phyloP scores from a whole-genome alignment of 768 basidiomycete species.

The Boletus rubroflammeus region DNA sequence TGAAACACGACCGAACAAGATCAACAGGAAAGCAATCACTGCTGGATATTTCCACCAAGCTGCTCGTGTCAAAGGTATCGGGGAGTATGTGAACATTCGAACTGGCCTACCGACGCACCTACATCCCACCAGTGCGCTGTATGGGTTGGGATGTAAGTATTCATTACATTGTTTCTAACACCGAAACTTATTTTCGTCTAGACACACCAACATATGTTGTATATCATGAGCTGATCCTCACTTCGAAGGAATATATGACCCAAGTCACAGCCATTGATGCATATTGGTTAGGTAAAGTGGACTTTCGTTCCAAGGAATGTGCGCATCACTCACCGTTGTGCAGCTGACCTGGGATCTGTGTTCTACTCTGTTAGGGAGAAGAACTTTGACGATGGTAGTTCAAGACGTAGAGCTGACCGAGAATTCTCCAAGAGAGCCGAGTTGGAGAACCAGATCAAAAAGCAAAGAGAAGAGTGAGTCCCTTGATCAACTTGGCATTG shows the following conservation, averaged over 20 bases:
- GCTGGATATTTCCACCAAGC: conserved; percentile 99
- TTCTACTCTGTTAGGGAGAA: conserved; percentile 99
- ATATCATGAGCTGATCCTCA: conserved; percentile 94
- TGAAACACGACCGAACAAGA: not conserved
- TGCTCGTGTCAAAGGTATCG: conserved; percentile 96
- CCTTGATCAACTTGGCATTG: not conserved
- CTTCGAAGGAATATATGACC: conserved; percentile 98
- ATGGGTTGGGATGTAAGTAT: conserved; percentile 87
- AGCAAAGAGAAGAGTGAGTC: conserved; percentile 64
- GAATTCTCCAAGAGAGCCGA: conserved; percentile 93
- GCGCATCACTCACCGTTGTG: conserved; percentile 5
- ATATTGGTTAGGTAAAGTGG: conserved; percentile 84
- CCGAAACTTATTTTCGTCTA: conserved; percentile 28
- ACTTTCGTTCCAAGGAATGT: not conserved
- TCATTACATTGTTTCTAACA: not conserved
- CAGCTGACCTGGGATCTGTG: conserved; percentile 91
- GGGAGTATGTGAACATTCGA: conserved; percentile 96
- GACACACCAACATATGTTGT: conserved; percentile 96
- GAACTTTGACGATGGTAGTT: conserved; percentile 89
- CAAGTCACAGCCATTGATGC: conserved; percentile 98
- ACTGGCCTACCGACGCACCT: conserved; percentile 93
- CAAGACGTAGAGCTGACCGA: conserved; percentile 70
- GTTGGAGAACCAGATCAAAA: conserved; percentile 88
- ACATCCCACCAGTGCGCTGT: conserved; percentile 95
- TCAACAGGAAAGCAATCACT: conserved; percentile 84